phyloP scores from a whole-genome alignment of 257 asterid species.

The Gentiana dahurica region DNA sequence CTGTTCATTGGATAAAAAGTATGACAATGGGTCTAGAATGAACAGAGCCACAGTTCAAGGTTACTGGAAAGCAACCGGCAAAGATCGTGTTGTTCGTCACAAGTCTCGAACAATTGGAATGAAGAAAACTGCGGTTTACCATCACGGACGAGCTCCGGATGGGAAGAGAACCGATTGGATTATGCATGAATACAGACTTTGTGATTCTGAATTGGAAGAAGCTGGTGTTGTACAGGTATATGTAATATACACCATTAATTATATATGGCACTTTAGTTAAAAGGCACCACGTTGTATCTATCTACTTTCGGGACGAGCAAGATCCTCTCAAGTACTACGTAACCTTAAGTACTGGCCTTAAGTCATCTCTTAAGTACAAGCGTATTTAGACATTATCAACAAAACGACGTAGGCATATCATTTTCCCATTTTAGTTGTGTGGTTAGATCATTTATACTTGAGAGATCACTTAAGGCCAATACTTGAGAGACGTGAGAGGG shows the following conservation, averaged over 20 bases:
- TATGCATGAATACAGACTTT: conserved; percentile 92
- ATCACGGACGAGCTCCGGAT: conserved; percentile 90
- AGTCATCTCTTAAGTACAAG: too few species aligned
- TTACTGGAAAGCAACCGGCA: conserved; percentile 96
- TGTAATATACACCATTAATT: conserved; percentile 18
- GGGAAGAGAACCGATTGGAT: conserved; percentile 97
- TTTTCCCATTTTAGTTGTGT: too few species aligned
- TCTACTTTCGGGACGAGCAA: too few species aligned
- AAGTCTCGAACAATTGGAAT: conserved; percentile 58
- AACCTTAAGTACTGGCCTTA: too few species aligned
- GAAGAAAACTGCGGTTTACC: conserved; percentile 91
- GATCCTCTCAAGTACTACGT: too few species aligned
- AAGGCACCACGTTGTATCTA: too few species aligned
- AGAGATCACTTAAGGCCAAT: too few species aligned
- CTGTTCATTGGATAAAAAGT: conserved; percentile 86
- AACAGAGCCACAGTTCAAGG: conserved; percentile 93
- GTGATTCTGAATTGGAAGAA: conserved; percentile 53
- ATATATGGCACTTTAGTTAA: conserved; percentile 1
- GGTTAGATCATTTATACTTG: too few species aligned
- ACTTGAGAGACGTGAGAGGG: too few species aligned
- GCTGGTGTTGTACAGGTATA: conserved; percentile 82
- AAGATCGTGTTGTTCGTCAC: conserved; percentile 72
- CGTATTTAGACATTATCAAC: too few species aligned
- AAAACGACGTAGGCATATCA: too few species aligned
- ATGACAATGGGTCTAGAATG: conserved; percentile 85